A percentile compares a stretch with the other conserved stretches of the same genome.
Evolutionary conservation across 345 rosid species (phyloP).

Genomic region (Ceriops zippeliana): DNA sequence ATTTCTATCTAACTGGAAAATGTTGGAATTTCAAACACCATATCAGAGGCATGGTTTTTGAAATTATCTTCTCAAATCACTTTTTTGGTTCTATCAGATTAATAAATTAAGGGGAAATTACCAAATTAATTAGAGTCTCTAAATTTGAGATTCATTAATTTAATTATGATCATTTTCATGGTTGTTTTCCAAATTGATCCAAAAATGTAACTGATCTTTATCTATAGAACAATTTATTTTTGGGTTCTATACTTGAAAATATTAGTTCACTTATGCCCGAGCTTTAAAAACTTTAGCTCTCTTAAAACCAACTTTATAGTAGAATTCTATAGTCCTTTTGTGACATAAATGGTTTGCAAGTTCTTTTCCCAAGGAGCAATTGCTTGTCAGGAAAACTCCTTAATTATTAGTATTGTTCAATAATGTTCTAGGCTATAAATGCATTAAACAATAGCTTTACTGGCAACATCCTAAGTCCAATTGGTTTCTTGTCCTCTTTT

Average conservation of each 20-base stretch:
- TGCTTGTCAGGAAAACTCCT: constrained; percentile 10
- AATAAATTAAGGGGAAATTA: constrained; percentile 19
- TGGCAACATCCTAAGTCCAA: constrained; percentile 9
- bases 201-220: constrained; percentile 37
- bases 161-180: constrained; percentile 41
- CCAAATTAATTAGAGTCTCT: constrained; percentile 8
- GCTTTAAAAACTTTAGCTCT: constrained; percentile 35
- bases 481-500: neutral
- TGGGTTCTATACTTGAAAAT: constrained; percentile 42
- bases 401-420: constrained; percentile 5
- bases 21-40: constrained; percentile 20
- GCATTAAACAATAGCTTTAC: constrained; percentile 5
- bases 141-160: neutral
- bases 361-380: constrained; percentile 26
- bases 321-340: constrained; percentile 41
- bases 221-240: constrained; percentile 46
- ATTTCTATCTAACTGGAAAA: neutral
- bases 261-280: constrained; percentile 42
- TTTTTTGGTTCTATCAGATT: constrained; percentile 8
- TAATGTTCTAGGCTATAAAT: constrained; percentile 7
- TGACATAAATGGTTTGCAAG: constrained; percentile 34
- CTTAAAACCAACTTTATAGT: constrained; percentile 37
- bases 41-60: constrained; percentile 20
- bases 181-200: constrained; percentile 50
- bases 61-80: constrained; percentile 10